phyloP scores from a whole-genome alignment of 2,329 filamentous ascomycete genomes.

The Thelonectria blattea region DNA sequence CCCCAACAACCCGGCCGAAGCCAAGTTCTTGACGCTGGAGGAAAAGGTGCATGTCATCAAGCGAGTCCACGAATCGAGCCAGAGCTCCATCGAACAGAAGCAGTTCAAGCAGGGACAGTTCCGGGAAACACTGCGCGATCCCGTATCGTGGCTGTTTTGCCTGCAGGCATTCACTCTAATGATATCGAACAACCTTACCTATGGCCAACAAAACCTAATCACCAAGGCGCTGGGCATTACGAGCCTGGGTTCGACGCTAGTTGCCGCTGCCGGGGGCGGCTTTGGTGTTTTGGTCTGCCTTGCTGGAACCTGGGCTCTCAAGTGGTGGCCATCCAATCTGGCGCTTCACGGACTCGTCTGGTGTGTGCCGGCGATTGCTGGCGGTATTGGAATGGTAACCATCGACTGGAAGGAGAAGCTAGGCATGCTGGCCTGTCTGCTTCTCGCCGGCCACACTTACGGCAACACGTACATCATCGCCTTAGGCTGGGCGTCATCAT shows the following conservation, averaged over 20 bases:
- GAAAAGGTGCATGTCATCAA: slow-evolving; percentile 48
- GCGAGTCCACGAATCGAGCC: slow-evolving; percentile 41
- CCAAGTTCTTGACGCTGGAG: slow-evolving; percentile 47
- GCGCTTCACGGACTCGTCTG: slow-evolving; percentile 40
- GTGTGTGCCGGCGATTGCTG: slow-evolving; percentile 35
- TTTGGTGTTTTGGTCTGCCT: slow-evolving; percentile 43
- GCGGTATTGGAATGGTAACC: slow-evolving; percentile 38
- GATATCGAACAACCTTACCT: slow-evolving; percentile 48
- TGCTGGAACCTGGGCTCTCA: slow-evolving; percentile 40
- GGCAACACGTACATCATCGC: slow-evolving; percentile 38
- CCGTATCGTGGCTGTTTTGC: slow-evolving; percentile 41
- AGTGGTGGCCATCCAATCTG: slow-evolving; percentile 39
- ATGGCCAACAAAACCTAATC: slow-evolving; percentile 48
- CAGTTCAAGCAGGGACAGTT: slow-evolving; percentile 43
- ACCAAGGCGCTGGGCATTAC: slow-evolving; percentile 44
- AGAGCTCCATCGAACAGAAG: slow-evolving; percentile 47
- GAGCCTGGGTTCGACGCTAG: slow-evolving; percentile 47
- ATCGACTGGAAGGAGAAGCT: slow-evolving; percentile 33
- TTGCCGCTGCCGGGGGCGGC: slow-evolving; percentile 45
- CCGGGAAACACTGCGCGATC: slow-evolving; percentile 38
- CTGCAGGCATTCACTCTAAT: slow-evolving; percentile 43
- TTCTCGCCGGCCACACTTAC: slow-evolving; percentile 43
- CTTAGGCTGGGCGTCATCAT: slow-evolving; percentile 46
- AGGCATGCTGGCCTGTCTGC: slow-evolving; percentile 31
- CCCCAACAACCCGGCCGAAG: slow-evolving; percentile 48